A percentile compares a stretch with the other conserved stretches of the same genome.
These are phyloP conservation scores for Vanrija sp. DNA, from an alignment of 1,284 basidiomycete genomes.

Conservation along the genomic window DNA sequence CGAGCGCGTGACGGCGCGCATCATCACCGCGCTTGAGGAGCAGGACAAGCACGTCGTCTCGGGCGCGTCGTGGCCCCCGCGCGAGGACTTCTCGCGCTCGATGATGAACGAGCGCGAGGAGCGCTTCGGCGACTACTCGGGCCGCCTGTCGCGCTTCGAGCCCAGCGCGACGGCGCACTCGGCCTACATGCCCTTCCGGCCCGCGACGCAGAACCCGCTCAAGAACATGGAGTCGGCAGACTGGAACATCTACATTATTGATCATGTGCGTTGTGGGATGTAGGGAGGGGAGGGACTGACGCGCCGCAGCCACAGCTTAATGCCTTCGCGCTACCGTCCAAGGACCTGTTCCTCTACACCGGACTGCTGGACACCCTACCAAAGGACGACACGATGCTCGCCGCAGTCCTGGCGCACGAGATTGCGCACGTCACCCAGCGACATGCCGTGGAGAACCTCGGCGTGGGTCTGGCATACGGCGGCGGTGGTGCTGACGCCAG, in stretches of 20 bases:
- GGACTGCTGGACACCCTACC: constrained; percentile 51
- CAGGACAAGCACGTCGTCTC: constrained; percentile 46
- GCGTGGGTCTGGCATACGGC: constrained; percentile 32
- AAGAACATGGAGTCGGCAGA: constrained; percentile 49
- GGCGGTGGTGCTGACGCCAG: constrained; percentile 20
- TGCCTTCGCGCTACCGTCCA: constrained; percentile 54
- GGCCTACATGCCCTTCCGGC: constrained; percentile 46
- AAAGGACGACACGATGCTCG: constrained; percentile 52
- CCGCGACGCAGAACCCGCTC: constrained; percentile 49
- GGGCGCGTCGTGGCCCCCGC: constrained; percentile 48
- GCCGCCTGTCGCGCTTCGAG: constrained; percentile 18
- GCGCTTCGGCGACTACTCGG: constrained; percentile 1
- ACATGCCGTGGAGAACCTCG: constrained; percentile 54
- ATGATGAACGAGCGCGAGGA: constrained; percentile 32
- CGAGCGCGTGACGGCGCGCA: constrained; percentile 39
- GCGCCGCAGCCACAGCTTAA: constrained; percentile 48
- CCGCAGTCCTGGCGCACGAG: constrained; percentile 53
- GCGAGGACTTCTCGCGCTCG: constrained; percentile 31
- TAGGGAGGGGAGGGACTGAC: neutral
- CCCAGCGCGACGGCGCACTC: constrained; percentile 48
- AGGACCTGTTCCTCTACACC: constrained; percentile 54
- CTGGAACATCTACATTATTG: constrained; percentile 54
- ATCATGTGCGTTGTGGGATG: constrained; percentile 39
- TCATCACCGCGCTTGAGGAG: constrained; percentile 49
- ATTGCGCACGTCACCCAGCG: constrained; percentile 53